Percentiles rank a stretch among this genome's conserved stretches.
Conservation (phyloP, 768 basidiomycete genomes). For the Trametes cinnabarina region DNA sequence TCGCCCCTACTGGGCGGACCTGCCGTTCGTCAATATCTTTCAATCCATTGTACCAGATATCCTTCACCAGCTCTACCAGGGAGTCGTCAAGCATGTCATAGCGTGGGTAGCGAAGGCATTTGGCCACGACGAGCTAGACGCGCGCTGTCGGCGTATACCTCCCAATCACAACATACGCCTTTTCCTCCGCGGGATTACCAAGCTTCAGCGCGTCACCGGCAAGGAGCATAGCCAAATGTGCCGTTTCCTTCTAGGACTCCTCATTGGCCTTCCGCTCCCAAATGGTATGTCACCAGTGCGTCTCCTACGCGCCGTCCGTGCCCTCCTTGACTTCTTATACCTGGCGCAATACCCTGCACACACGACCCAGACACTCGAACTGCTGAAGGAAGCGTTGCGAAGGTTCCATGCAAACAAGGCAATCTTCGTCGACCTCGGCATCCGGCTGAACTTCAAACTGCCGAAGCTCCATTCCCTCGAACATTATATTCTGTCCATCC, state of each 20-base stretch:
- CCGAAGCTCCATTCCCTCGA: conserved; percentile 24
- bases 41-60: conserved; percentile 28
- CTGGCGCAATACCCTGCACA: conserved; percentile 26
- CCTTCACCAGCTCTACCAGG: conserved; percentile 32
- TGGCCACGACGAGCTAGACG: conserved; percentile 18
- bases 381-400: conserved; percentile 11
- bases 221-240: conserved; percentile 26
- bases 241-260: conserved; percentile 22
- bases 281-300: background rate
- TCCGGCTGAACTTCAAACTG: conserved; percentile 22
- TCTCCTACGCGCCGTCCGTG: conserved; percentile 18
- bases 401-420: conserved; percentile 25
- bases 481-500: conserved; percentile 22
- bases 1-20: conserved; percentile 27
- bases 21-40: conserved; percentile 28
- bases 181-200: conserved; percentile 25
- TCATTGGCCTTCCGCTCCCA: conserved; percentile 20
- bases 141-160: conserved; percentile 19
- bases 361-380: conserved; percentile 4
- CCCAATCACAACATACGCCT: conserved; percentile 22
- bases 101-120: conserved; percentile 22
- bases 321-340: conserved; percentile 28
- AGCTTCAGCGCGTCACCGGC: conserved; percentile 22
- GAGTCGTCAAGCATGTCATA: conserved; percentile 29
- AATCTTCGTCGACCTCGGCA: conserved; percentile 24